Percentiles rank a stretch among this genome's conserved stretches.
Evolutionary conservation across 352 stramenopile genomes (phyloP).

Genomic region (Phytophthora capsici): DNA sequence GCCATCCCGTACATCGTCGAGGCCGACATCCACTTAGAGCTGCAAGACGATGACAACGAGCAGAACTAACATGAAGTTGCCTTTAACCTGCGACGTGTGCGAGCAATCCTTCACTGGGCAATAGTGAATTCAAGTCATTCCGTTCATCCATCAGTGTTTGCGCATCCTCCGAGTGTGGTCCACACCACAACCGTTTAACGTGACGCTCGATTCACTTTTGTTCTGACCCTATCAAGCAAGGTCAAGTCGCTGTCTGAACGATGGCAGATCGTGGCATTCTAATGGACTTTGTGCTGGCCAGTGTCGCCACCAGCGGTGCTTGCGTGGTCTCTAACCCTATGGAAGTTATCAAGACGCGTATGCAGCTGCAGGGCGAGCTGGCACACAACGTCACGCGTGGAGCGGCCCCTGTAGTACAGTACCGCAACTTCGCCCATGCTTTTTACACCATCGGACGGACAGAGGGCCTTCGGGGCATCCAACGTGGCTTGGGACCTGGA

Average conservation of each 20-base stretch:
- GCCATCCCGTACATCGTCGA: conserved; percentile 78
- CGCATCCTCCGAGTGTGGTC: conserved; percentile 13
- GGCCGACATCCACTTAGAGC: conserved; percentile 86
- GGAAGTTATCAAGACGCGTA: conserved; percentile 91
- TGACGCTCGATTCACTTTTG: conserved; percentile 7
- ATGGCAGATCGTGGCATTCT: conserved; percentile 57
- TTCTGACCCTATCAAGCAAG: background rate
- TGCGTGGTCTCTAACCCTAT: conserved; percentile 89
- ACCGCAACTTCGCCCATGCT: conserved; percentile 86
- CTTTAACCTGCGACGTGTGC: conserved; percentile 29
- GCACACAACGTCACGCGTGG: conserved; percentile 51
- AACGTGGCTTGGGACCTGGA: conserved; percentile 76
- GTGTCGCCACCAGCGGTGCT: conserved; percentile 66
- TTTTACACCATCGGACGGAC: conserved; percentile 86
- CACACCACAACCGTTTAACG: conserved; percentile 14
- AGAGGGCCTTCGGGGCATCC: conserved; percentile 79
- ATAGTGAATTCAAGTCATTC: conserved; percentile 15
- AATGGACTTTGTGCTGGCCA: conserved; percentile 79
- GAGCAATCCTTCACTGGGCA: conserved; percentile 13
- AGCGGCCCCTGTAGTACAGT: conserved; percentile 56
- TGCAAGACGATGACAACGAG: conserved; percentile 64
- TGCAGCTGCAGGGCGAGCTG: conserved; percentile 89
- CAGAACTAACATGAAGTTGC: conserved; percentile 11
- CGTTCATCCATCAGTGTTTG: conserved; percentile 14
- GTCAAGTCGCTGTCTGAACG: background rate